These are phyloP conservation scores for Rhodotorula sp. DNA, from an alignment of 1,284 basidiomycete genomes.

Conservation along the genomic window DNA sequence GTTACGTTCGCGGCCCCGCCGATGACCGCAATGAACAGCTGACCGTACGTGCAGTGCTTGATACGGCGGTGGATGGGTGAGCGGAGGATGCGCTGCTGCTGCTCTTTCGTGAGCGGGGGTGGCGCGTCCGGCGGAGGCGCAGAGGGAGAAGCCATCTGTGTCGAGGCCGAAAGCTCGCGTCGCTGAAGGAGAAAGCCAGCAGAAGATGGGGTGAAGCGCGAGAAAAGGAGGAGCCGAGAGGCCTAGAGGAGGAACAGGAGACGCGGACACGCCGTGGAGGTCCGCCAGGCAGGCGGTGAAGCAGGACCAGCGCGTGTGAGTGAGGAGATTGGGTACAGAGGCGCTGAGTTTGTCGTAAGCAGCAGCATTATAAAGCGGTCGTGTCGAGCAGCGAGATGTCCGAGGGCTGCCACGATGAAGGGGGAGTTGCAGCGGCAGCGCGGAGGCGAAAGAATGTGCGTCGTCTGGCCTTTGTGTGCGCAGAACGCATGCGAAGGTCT, in stretches of 20 bases:
- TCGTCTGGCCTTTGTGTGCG: too few relatives aligned
- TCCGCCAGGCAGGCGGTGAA: background rate
- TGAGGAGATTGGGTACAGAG: background rate
- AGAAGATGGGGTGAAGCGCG: background rate
- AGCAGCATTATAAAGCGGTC: background rate
- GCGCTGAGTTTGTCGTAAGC: background rate
- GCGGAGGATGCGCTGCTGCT: conserved; percentile 1
- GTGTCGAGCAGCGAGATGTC: too few relatives aligned
- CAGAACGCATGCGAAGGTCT: too few relatives aligned
- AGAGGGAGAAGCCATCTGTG: background rate
- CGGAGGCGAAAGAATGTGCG: too few relatives aligned
- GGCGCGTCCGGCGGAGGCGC: background rate
- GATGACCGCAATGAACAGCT: background rate
- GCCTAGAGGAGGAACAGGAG: background rate
- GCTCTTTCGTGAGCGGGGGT: conserved; percentile 7
- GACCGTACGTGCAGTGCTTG: background rate
- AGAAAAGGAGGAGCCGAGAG: background rate
- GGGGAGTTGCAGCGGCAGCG: too few relatives aligned
- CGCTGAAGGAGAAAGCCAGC: background rate
- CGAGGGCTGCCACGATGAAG: too few relatives aligned
- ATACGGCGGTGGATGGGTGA: conserved; percentile 18
- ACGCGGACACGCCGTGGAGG: background rate
- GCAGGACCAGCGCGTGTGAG: background rate
- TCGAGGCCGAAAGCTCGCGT: too few relatives aligned
- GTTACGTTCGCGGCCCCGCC: background rate